Evolutionary conservation across 768 basidiomycete species (phyloP).

Genomic region (Aureoboletus auriporus): DNA sequence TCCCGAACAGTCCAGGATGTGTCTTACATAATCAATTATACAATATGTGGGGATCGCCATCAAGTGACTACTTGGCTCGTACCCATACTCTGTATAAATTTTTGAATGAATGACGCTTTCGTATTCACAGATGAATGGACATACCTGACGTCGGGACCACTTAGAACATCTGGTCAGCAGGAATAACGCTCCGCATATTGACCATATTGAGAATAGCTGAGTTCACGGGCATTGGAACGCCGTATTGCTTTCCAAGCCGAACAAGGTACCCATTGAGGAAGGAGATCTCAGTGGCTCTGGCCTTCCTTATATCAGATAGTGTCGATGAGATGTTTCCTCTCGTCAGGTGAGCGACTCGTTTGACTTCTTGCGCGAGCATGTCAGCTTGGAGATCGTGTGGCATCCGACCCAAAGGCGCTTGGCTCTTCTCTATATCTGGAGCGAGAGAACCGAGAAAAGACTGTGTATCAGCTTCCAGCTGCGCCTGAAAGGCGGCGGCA

Average conservation of each 20-base stretch:
- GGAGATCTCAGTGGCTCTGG: conserved; percentile 70
- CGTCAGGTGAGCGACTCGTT: conserved; percentile 56
- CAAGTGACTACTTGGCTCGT: too few species aligned
- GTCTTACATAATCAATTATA: too few species aligned
- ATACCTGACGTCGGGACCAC: conserved; percentile 3
- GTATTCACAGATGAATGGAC: background rate
- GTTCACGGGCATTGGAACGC: conserved; percentile 56
- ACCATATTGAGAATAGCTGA: conserved; percentile 54
- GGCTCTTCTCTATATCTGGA: conserved; percentile 18
- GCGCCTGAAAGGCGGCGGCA: conserved; percentile 51
- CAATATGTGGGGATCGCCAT: too few species aligned
- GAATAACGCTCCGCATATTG: conserved; percentile 52
- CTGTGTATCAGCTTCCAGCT: conserved; percentile 40
- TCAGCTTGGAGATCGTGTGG: conserved; percentile 42
- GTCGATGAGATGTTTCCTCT: conserved; percentile 75
- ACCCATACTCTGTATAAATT: background rate
- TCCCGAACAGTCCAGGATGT: too few species aligned
- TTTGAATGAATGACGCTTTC: background rate
- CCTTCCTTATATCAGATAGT: conserved; percentile 63
- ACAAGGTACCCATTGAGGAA: conserved; percentile 81
- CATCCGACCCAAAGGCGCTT: conserved; percentile 35
- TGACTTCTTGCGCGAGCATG: conserved; percentile 52
- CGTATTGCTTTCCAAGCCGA: conserved; percentile 52
- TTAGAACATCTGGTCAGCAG: conserved; percentile 43
- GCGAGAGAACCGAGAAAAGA: conserved; percentile 22